These are phyloP conservation scores for Exophiala xenobiotica DNA, from an alignment of 2,329 filamentous ascomycete species.

Conservation along the genomic window DNA sequence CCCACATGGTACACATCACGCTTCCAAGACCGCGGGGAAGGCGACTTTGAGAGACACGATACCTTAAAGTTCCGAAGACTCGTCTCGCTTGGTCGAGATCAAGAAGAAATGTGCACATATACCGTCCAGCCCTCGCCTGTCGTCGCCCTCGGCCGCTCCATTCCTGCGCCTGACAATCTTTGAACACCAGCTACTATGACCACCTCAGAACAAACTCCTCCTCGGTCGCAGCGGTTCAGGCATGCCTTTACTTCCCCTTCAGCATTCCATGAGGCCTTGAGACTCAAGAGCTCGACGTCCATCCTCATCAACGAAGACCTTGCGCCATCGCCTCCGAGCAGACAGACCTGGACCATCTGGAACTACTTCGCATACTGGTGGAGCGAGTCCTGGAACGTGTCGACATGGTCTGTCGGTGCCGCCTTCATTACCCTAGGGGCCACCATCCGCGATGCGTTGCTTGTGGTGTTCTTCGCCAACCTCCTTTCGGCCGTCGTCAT, in stretches of 20 bases:
- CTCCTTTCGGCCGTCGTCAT: constrained; percentile 29
- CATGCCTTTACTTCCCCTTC: neutral
- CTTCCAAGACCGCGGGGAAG: neutral
- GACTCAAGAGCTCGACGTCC: constrained; percentile 22
- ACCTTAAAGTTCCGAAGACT: no score
- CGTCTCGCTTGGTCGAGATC: no score
- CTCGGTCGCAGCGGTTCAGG: neutral
- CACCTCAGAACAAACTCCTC: neutral
- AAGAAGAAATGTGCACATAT: neutral
- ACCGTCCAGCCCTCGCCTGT: no score
- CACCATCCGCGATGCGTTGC: constrained; percentile 27
- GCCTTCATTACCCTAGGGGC: constrained; percentile 29
- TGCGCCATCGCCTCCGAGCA: constrained; percentile 26
- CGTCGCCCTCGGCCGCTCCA: no score
- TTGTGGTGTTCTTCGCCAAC: constrained; percentile 30
- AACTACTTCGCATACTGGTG: constrained; percentile 33
- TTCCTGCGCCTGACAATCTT: no score
- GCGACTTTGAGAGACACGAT: neutral
- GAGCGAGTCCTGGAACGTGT: constrained; percentile 31
- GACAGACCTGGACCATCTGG: constrained; percentile 29
- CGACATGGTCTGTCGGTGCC: constrained; percentile 30
- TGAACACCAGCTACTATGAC: neutral
- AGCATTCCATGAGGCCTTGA: neutral
- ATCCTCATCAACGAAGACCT: constrained; percentile 31
- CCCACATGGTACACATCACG: neutral